Evolutionary conservation across 2,329 filamentous ascomycete species (phyloP).

Genomic region (Eutypella sp.): DNA sequence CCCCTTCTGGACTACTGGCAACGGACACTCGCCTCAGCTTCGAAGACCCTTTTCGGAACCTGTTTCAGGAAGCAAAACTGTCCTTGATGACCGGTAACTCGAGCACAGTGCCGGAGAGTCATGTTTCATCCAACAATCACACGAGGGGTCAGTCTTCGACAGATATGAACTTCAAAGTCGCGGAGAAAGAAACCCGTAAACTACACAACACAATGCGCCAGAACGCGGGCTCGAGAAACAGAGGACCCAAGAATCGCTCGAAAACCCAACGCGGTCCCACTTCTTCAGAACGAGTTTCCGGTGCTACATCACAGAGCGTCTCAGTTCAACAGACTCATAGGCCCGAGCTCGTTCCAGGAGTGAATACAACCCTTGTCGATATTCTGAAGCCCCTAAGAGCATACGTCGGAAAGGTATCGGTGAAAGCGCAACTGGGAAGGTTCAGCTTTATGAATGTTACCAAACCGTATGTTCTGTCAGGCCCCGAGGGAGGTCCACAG

Average conservation of each 20-base stretch:
- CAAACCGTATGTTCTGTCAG: conserved; percentile 1
- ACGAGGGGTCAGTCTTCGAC: no score
- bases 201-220: conserved; percentile 14
- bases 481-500: not conserved
- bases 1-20: not conserved
- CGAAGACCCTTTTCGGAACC: not conserved
- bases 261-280: no score
- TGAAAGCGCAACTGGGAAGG: conserved; percentile 14
- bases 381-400: conserved; percentile 8
- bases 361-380: conserved; percentile 7
- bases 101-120: no score
- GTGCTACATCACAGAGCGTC: no score
- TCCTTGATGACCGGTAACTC: not conserved
- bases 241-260: not conserved
- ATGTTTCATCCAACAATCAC: no score
- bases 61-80: conserved; percentile 1
- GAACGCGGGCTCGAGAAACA: conserved; percentile 6
- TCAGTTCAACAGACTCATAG: no score
- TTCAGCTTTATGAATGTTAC: conserved; percentile 12
- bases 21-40: not conserved
- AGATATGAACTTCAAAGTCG: no score
- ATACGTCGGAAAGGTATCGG: conserved; percentile 7
- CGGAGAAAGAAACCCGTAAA: conserved; percentile 4
- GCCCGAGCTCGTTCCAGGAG: conserved; percentile 6
- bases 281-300: no score